Evolutionary conservation across 2,329 filamentous ascomycete species (phyloP).

Genomic region (Trichoderma sp.): DNA sequence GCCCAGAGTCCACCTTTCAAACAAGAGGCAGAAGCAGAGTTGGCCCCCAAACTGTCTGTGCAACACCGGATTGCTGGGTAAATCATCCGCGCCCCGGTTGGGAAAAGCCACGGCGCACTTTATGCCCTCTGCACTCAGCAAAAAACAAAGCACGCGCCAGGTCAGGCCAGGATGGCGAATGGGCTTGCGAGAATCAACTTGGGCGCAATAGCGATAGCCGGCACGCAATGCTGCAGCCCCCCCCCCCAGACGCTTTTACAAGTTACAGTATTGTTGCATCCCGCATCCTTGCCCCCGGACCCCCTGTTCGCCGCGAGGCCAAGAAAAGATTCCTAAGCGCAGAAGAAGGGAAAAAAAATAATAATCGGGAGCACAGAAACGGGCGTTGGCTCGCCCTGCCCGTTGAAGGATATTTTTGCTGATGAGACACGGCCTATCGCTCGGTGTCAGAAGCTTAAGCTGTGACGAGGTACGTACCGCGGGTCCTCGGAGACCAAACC

Average conservation of each 20-base stretch:
- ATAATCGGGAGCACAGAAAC: background rate
- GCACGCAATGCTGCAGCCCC: conserved; percentile 1
- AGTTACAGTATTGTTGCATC: background rate
- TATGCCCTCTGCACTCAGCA: background rate
- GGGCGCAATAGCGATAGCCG: background rate
- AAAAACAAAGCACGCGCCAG: background rate
- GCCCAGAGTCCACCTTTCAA: background rate
- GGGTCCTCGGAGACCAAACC: conserved; percentile 20
- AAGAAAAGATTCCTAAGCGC: background rate
- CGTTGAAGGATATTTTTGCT: background rate
- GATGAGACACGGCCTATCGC: conserved; percentile 7
- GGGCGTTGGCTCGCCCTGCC: background rate
- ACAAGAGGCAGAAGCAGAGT: background rate
- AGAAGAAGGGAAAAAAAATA: background rate
- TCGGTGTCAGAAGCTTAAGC: background rate
- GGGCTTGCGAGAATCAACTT: background rate
- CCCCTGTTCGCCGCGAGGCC: background rate
- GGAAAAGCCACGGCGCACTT: conserved; percentile 1
- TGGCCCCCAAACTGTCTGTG: conserved; percentile 15
- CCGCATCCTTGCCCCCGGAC: background rate
- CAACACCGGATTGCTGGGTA: conserved; percentile 23
- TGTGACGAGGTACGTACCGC: background rate
- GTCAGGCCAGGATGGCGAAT: background rate
- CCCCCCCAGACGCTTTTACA: background rate
- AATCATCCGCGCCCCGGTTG: conserved; percentile 17